Conservation (phyloP, 768 basidiomycete species). For the Pleurotus giganteus region DNA sequence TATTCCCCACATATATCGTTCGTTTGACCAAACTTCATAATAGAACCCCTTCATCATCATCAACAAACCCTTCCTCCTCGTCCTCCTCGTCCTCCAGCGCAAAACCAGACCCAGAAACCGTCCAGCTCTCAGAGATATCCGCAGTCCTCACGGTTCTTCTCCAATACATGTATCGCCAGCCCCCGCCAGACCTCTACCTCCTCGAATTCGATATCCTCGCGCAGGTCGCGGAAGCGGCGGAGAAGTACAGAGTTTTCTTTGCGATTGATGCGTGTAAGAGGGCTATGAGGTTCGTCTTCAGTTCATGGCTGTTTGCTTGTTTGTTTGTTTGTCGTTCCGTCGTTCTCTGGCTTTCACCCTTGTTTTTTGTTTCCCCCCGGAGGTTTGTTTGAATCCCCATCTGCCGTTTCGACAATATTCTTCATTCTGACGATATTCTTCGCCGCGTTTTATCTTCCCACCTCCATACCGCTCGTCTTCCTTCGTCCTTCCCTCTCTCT, state of each 20-base stretch:
- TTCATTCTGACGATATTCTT: too few relatives aligned
- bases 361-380: too few relatives aligned
- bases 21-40: neutral
- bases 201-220: slow-evolving; percentile 13
- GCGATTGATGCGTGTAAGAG: slow-evolving; percentile 16
- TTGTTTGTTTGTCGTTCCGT: too few relatives aligned
- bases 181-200: slow-evolving; percentile 17
- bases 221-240: slow-evolving; percentile 20
- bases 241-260: slow-evolving; percentile 21
- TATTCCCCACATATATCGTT: too few relatives aligned
- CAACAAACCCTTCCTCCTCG: neutral
- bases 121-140: slow-evolving; percentile 12
- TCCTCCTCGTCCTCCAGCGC: neutral
- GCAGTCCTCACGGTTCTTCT: slow-evolving; percentile 16
- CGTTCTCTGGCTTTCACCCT: neutral
- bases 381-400: too few relatives aligned
- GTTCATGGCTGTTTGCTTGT: neutral
- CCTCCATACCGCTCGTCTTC: too few relatives aligned
- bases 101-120: slow-evolving; percentile 5
- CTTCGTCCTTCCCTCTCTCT: too few relatives aligned
- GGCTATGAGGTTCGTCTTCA: slow-evolving; percentile 16
- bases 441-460: too few relatives aligned
- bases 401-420: too few relatives aligned
- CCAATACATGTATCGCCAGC: slow-evolving; percentile 20
- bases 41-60: neutral